Evolutionary conservation across 2,329 filamentous ascomycete genomes (phyloP).

Genomic region (Trichoderma harzianum): DNA sequence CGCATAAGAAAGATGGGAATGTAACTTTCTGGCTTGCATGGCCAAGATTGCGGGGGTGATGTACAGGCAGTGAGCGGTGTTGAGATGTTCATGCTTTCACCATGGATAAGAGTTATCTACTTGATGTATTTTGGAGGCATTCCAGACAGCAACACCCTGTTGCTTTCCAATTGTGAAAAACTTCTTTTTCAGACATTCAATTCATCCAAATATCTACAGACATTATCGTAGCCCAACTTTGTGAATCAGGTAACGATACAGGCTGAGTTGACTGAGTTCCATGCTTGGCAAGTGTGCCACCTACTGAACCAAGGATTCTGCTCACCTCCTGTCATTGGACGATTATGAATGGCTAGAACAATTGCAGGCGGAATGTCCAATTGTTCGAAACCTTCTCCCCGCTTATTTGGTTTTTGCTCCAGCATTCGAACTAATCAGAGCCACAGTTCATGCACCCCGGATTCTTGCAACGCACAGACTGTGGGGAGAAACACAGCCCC

Average conservation of each 20-base stretch:
- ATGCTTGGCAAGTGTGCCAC: background rate
- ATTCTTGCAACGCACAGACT: background rate
- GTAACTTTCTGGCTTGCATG: constrained; percentile 6
- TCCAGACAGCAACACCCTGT: background rate
- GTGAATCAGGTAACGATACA: background rate
- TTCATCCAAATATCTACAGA: background rate
- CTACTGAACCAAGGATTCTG: background rate
- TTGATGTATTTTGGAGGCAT: background rate
- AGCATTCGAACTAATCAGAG: background rate
- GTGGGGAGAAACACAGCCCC: constrained; percentile 10
- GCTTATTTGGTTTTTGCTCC: background rate
- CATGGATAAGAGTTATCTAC: background rate
- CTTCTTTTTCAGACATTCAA: background rate
- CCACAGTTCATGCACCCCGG: constrained; percentile 10
- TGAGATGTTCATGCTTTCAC: background rate
- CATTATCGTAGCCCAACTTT: background rate
- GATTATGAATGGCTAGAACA: background rate
- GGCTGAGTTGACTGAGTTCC: background rate
- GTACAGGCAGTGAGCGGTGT: background rate
- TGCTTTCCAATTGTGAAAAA: background rate
- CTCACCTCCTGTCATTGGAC: background rate
- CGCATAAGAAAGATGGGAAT: background rate
- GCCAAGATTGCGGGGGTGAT: constrained; percentile 11
- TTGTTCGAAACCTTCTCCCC: background rate
- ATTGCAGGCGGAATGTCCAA: background rate